These are phyloP conservation scores for Aspergillus novoparasiticus DNA, from an alignment of 2,329 filamentous ascomycete species.

Conservation along the genomic window DNA sequence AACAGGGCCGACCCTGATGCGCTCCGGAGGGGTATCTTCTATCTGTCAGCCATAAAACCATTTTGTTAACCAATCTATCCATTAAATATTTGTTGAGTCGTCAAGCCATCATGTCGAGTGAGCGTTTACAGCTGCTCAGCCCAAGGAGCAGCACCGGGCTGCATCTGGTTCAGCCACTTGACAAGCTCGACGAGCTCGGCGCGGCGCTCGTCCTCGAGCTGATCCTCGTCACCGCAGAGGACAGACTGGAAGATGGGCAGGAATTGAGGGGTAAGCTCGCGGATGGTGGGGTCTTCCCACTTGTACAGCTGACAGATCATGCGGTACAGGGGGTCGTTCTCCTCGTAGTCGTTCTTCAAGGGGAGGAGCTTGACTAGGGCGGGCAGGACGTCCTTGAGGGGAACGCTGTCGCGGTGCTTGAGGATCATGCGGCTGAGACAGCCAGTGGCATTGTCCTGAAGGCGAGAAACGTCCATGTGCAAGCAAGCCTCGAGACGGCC, in stretches of 20 bases:
- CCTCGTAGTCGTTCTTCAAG: constrained; percentile 89
- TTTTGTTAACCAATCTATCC: constrained; percentile 18
- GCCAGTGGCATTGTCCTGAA: constrained; percentile 90
- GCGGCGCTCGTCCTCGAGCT: constrained; percentile 52
- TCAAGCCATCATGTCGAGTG: constrained; percentile 8
- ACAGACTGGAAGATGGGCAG: constrained; percentile 52
- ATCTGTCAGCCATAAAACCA: constrained; percentile 17
- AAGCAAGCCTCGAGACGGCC: constrained; percentile 84
- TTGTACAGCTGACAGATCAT: constrained; percentile 82
- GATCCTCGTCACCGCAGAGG: constrained; percentile 47
- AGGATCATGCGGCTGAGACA: constrained; percentile 92
- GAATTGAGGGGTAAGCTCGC: constrained; percentile 48
- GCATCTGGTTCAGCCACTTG: constrained; percentile 51
- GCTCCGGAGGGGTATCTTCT: constrained; percentile 23
- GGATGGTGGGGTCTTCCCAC: constrained; percentile 49
- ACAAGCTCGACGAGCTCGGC: constrained; percentile 51
- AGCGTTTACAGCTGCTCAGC: constrained; percentile 38
- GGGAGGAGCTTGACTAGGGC: constrained; percentile 77
- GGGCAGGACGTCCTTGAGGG: constrained; percentile 79
- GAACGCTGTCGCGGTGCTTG: constrained; percentile 80
- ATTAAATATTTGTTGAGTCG: constrained; percentile 12
- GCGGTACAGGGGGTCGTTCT: constrained; percentile 91
- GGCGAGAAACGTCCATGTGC: constrained; percentile 73
- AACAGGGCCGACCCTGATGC: constrained; percentile 11
- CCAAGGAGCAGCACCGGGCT: constrained; percentile 43